Evolutionary conservation across 176 grass and related monocot genomes (phyloP).

Genomic region (Raddia guianensis): DNA sequence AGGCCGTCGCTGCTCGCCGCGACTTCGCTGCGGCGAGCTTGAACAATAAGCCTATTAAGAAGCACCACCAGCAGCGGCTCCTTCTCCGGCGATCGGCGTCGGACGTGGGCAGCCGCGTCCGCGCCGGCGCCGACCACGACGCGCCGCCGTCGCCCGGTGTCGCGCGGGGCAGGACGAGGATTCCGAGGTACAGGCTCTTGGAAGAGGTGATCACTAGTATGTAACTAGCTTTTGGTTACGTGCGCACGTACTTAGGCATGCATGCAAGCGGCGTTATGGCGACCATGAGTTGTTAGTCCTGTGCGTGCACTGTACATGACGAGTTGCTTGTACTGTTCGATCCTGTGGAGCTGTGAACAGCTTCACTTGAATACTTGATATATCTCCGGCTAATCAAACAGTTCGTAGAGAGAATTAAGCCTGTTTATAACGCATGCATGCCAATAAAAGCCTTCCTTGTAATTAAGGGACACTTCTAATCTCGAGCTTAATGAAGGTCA

Average conservation of each 20-base stretch:
- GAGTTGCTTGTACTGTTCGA: slow-evolving; percentile 11
- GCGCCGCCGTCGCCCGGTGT: slow-evolving; percentile 52
- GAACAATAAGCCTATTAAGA: slow-evolving; percentile 88
- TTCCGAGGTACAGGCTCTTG: slow-evolving; percentile 87
- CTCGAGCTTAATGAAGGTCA: neutral
- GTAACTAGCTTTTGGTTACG: neutral
- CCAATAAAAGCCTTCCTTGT: neutral
- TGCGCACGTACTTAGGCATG: neutral
- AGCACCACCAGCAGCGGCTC: slow-evolving; percentile 47
- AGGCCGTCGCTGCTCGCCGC: slow-evolving; percentile 57
- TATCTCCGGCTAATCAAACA: neutral
- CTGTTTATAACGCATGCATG: neutral
- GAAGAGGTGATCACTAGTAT: slow-evolving; percentile 68
- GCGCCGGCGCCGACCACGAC: slow-evolving; percentile 34
- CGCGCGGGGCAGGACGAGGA: slow-evolving; percentile 58
- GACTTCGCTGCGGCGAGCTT: slow-evolving; percentile 53
- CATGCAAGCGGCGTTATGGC: neutral
- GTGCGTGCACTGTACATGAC: slow-evolving; percentile 1
- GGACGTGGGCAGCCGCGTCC: slow-evolving; percentile 56
- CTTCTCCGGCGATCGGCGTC: slow-evolving; percentile 71
- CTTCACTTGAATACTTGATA: neutral
- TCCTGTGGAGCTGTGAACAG: neutral
- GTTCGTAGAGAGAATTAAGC: neutral
- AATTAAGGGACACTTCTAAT: neutral
- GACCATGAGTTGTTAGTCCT: slow-evolving; percentile 22